These are phyloP conservation scores for Fusarium camptoceras DNA, from an alignment of 2,329 filamentous ascomycete genomes.

Conservation along the genomic window DNA sequence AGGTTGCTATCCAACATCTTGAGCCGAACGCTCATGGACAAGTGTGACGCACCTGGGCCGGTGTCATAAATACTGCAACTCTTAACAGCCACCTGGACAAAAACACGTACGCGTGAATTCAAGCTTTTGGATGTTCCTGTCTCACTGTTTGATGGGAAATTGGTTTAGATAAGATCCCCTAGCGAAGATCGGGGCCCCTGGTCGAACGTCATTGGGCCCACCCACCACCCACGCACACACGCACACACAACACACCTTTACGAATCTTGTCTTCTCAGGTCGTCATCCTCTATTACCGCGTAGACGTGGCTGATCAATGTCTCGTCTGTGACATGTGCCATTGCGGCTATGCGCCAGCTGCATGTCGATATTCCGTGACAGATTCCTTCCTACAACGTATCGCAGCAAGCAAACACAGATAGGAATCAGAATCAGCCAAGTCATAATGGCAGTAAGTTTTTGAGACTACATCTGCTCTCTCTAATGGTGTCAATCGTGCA, in stretches of 20 bases:
- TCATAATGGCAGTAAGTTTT: not conserved
- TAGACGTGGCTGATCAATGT: constrained; percentile 13
- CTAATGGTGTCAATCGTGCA: not conserved
- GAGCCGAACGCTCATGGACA: not conserved
- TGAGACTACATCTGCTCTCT: not conserved
- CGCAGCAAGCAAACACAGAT: not conserved
- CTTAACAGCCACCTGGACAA: not conserved
- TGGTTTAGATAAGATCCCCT: constrained; percentile 24
- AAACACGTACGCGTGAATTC: not conserved
- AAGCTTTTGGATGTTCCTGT: constrained; percentile 4
- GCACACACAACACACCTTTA: not conserved
- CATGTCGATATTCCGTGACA: not conserved
- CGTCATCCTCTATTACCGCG: constrained; percentile 1
- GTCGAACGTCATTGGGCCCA: constrained; percentile 35
- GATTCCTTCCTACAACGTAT: not conserved
- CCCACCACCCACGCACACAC: constrained; percentile 19
- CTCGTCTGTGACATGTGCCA: constrained; percentile 23
- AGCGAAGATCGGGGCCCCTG: constrained; percentile 15
- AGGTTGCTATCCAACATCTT: not conserved
- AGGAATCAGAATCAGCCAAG: not conserved
- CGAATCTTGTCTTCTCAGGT: constrained; percentile 1
- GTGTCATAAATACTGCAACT: not conserved
- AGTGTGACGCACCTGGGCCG: not conserved
- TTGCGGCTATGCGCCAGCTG: not conserved
- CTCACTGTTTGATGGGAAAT: constrained; percentile 22